Percentiles rank a stretch among this genome's conserved stretches.
phyloP scores from a whole-genome alignment of 371 early-diverging fungal species.

The Rhizomucor miehei region DNA sequence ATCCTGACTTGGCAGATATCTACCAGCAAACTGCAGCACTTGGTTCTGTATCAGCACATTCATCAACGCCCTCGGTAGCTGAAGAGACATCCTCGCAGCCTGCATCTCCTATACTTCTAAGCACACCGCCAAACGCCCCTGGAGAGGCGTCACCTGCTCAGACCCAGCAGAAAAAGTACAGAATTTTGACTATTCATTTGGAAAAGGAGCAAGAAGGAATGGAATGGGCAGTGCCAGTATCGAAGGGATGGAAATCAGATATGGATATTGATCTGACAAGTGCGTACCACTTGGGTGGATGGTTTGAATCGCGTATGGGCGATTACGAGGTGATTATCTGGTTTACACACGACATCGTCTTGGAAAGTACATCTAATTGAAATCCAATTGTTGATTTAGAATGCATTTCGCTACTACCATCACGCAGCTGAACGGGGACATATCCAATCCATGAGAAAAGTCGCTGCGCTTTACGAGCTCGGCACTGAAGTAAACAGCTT shows the following conservation, averaged over 20 bases:
- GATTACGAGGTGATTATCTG: conserved; percentile 31
- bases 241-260: conserved; percentile 25
- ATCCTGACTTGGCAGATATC: conserved; percentile 30
- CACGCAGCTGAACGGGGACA: conserved; percentile 46
- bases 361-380: background rate
- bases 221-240: conserved; percentile 28
- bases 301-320: conserved; percentile 42
- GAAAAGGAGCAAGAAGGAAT: conserved; percentile 40
- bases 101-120: conserved; percentile 30
- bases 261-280: conserved; percentile 45
- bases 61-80: conserved; percentile 26
- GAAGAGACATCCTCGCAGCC: conserved; percentile 32
- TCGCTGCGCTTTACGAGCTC: conserved; percentile 42
- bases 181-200: conserved; percentile 46
- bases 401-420: conserved; percentile 35
- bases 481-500: background rate
- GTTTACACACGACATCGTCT: background rate
- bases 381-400: conserved; percentile 17
- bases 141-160: conserved; percentile 6
- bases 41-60: conserved; percentile 22
- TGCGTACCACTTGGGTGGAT: conserved; percentile 43
- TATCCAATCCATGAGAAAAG: conserved; percentile 45
- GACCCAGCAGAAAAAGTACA: conserved; percentile 26
- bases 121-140: conserved; percentile 25
- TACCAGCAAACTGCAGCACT: conserved; percentile 33